Evolutionary conservation across 2,329 filamentous ascomycete genomes (phyloP).

Genomic region (Pseudogymnoascus sp.): DNA sequence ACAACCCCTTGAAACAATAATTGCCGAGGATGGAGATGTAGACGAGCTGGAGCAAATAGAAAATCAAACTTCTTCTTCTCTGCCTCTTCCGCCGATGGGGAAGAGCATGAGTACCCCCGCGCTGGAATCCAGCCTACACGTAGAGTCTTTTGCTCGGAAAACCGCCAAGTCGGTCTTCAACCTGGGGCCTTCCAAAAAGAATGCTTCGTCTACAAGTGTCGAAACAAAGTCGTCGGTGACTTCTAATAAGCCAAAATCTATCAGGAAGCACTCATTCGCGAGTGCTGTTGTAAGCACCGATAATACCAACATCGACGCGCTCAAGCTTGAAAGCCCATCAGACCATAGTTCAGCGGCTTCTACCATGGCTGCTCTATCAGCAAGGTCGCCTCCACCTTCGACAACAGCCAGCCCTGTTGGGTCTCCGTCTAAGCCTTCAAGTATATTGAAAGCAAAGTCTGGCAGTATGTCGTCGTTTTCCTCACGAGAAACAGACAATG

Average conservation of each 20-base stretch:
- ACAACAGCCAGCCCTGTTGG: conserved; percentile 41
- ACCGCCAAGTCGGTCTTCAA: conserved; percentile 25
- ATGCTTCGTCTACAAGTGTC: conserved; percentile 42
- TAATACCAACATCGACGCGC: conserved; percentile 57
- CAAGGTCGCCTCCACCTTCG: conserved; percentile 48
- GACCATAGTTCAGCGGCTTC: conserved; percentile 53
- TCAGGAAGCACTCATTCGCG: conserved; percentile 57
- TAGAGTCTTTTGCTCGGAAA: conserved; percentile 40
- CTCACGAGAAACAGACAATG: conserved; percentile 34
- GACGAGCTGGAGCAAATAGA: conserved; percentile 33
- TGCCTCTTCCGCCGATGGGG: conserved; percentile 41
- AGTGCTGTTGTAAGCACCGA: conserved; percentile 59
- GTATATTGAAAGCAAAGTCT: conserved; percentile 22
- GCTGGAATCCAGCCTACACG: conserved; percentile 33
- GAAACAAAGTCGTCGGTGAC: conserved; percentile 36
- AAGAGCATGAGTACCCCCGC: conserved; percentile 48
- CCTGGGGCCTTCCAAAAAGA: conserved; percentile 24
- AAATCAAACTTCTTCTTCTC: conserved; percentile 23
- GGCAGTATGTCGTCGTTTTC: conserved; percentile 45
- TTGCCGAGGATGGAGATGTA: conserved; percentile 40
- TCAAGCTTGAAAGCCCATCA: conserved; percentile 46
- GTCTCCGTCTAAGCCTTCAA: conserved; percentile 30
- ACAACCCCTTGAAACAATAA: conserved; percentile 31
- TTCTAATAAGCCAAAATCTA: conserved; percentile 43
- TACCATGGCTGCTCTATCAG: conserved; percentile 63